Conservation (phyloP, 2,329 filamentous ascomycete genomes). For the Beauveria brongniartii region DNA sequence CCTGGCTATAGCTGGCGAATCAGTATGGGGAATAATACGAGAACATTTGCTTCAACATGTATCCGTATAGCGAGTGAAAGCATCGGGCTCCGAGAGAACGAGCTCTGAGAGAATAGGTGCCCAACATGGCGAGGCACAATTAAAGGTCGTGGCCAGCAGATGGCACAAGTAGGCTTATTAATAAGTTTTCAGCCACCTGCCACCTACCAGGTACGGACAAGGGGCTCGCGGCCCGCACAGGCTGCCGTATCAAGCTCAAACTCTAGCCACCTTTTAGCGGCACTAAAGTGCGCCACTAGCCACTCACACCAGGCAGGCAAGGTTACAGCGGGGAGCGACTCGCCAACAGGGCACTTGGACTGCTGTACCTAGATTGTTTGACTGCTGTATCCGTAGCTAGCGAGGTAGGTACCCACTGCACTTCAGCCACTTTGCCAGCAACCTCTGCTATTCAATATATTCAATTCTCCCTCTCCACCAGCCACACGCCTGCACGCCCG, state of each 20-base stretch:
- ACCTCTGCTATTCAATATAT: neutral
- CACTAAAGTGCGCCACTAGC: neutral
- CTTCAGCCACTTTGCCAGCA: neutral
- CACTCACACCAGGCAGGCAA: neutral
- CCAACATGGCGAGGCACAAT: neutral
- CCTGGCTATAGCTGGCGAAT: neutral
- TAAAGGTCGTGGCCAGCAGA: neutral
- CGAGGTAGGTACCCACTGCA: neutral
- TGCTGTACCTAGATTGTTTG: neutral
- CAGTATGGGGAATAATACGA: neutral
- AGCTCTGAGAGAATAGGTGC: neutral
- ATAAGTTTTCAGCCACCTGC: too few species aligned
- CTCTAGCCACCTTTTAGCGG: neutral
- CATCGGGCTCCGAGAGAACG: neutral
- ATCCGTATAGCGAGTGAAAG: too few species aligned
- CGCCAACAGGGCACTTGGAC: neutral
- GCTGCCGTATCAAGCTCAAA: neutral
- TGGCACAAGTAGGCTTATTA: too few species aligned
- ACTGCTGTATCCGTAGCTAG: neutral
- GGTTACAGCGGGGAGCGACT: neutral
- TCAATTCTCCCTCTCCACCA: neutral
- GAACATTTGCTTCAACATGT: neutral
- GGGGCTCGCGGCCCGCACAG: neutral
- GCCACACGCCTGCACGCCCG: constrained; percentile 3
- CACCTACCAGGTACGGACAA: neutral